Evolutionary conservation across 2,329 filamentous ascomycete genomes (phyloP).

Genomic region (Ceratocystis eucalypticola): DNA sequence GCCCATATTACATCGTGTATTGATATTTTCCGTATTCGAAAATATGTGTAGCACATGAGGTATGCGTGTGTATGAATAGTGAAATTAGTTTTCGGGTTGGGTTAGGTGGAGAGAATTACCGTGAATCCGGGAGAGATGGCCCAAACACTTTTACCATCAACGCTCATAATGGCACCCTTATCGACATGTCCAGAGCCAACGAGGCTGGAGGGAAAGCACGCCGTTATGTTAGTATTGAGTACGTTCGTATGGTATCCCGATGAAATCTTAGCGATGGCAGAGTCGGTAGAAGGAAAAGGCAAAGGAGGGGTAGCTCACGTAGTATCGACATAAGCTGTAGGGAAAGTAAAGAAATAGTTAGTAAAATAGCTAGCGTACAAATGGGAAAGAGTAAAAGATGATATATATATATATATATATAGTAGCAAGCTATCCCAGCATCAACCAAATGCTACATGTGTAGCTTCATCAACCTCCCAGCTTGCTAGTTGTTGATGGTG

Average conservation of each 20-base stretch:
- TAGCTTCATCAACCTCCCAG: not conserved
- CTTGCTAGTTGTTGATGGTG: not conserved
- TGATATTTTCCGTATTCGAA: no score
- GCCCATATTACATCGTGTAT: not conserved
- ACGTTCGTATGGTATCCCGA: not conserved
- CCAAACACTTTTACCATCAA: constrained; percentile 69
- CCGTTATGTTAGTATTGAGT: constrained; percentile 15
- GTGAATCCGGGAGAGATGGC: constrained; percentile 56
- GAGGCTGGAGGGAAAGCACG: constrained; percentile 43
- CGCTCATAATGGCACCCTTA: constrained; percentile 73
- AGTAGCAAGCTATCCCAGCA: not conserved
- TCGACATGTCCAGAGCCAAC: constrained; percentile 66
- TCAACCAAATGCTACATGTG: not conserved
- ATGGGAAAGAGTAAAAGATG: not conserved
- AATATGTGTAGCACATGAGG: no score
- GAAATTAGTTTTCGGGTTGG: not conserved
- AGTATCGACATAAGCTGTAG: constrained; percentile 37
- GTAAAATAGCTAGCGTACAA: constrained; percentile 11
- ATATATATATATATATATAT: not conserved
- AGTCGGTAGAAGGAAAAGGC: not conserved
- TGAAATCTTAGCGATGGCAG: not conserved
- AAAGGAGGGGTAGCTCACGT: constrained; percentile 29
- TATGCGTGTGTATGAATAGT: not conserved
- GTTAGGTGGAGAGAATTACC: constrained; percentile 38
- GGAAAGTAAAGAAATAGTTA: constrained; percentile 22